A percentile compares a stretch with the other conserved stretches of the same genome.
phyloP scores from a whole-genome alignment of 2,329 filamentous ascomycete genomes.

The Ophiobolus disseminans region DNA sequence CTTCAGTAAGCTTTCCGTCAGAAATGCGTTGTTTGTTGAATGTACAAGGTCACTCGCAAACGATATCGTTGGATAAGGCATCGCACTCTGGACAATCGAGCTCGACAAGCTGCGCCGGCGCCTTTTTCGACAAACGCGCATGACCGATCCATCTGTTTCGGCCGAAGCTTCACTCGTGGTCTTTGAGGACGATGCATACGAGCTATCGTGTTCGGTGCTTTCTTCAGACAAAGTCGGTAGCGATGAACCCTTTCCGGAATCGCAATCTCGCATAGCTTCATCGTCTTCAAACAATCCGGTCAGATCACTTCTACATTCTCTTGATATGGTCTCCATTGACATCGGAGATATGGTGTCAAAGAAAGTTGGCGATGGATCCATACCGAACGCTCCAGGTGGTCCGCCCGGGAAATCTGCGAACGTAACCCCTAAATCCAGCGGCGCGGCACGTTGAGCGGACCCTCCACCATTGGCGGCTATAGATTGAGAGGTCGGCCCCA shows the following conservation, averaged over 20 bases:
- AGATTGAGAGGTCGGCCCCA: conserved; percentile 8
- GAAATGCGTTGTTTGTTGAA: conserved; percentile 47
- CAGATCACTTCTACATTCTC: conserved; percentile 2
- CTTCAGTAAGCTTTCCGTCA: conserved; percentile 55
- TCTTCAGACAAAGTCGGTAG: conserved; percentile 33
- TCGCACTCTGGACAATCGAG: conserved; percentile 25
- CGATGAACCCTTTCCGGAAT: conserved; percentile 38
- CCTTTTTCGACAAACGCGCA: conserved; percentile 29
- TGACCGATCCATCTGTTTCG: conserved; percentile 13
- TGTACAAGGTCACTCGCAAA: conserved; percentile 40
- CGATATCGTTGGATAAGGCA: conserved; percentile 27
- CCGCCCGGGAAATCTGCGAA: conserved; percentile 40
- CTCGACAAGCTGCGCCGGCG: conserved; percentile 32
- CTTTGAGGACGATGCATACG: conserved; percentile 8
- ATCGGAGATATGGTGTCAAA: conserved; percentile 6
- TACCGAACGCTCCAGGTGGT: conserved; percentile 17
- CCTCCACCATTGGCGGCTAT: conserved; percentile 7
- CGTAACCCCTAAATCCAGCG: conserved; percentile 30
- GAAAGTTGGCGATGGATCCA: conserved; percentile 6
- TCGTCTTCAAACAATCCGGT: conserved; percentile 20
- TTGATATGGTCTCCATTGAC: conserved; percentile 3
- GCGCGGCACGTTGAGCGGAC: conserved; percentile 9
- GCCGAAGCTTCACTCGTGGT: conserved; percentile 7
- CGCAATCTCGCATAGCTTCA: conserved; percentile 17
- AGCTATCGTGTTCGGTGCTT: conserved; percentile 16